phyloP scores from a whole-genome alignment of 2,329 filamentous ascomycete species.

The Trichoderma sp. region DNA sequence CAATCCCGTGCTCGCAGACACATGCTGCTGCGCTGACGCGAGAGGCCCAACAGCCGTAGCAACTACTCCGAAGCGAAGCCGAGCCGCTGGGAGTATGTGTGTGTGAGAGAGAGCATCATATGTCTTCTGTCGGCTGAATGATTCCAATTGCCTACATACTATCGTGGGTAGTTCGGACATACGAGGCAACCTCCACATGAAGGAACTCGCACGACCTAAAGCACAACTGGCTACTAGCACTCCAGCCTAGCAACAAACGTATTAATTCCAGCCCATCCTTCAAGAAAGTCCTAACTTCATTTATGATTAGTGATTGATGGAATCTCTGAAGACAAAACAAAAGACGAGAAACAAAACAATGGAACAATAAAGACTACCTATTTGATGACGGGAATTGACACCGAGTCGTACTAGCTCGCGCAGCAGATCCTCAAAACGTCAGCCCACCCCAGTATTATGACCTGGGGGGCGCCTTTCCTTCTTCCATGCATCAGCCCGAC shows the following conservation, averaged over 20 bases:
- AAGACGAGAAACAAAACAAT: neutral
- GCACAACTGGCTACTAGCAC: conserved; percentile 18
- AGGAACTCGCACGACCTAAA: neutral
- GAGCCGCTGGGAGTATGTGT: neutral
- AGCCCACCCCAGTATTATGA: neutral
- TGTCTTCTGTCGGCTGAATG: neutral
- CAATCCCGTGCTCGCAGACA: conserved; percentile 19
- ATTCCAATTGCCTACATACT: neutral
- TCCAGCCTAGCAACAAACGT: neutral
- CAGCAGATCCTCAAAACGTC: conserved; percentile 13
- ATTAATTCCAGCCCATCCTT: neutral
- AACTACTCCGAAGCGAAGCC: neutral
- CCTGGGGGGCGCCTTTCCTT: neutral
- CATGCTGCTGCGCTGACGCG: conserved; percentile 25
- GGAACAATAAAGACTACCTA: neutral
- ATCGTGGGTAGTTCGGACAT: neutral
- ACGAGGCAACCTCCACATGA: neutral
- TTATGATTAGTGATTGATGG: conserved; percentile 18
- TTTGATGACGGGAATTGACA: neutral
- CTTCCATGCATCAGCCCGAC: conserved; percentile 10
- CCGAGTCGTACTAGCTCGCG: conserved; percentile 1
- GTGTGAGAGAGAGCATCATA: neutral
- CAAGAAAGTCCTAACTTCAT: neutral
- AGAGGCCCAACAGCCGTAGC: conserved; percentile 3
- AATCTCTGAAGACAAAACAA: neutral